phyloP scores from a whole-genome alignment of 2,329 filamentous ascomycete species.

The Penicillium occitanis region DNA sequence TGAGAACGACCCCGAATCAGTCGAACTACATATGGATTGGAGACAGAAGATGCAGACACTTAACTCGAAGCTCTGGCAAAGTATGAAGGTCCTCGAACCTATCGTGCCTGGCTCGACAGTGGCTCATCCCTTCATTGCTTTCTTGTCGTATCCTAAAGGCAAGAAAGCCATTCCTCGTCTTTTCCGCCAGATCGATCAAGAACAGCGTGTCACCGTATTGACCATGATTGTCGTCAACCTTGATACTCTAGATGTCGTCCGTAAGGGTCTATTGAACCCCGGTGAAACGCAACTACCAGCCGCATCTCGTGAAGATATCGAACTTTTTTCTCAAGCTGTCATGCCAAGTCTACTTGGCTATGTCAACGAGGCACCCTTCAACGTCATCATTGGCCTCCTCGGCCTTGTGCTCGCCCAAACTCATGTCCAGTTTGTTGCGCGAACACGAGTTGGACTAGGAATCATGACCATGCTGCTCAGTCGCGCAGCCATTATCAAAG shows the following conservation, averaged over 20 bases:
- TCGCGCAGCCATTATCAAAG: conserved; percentile 88
- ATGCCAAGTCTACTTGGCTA: conserved; percentile 89
- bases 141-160: conserved; percentile 90
- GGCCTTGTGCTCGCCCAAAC: conserved; percentile 78
- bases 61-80: conserved; percentile 78
- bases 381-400: conserved; percentile 86
- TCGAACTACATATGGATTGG: conserved; percentile 78
- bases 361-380: conserved; percentile 84
- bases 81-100: conserved; percentile 89
- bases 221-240: conserved; percentile 95
- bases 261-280: conserved; percentile 70
- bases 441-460: conserved; percentile 82
- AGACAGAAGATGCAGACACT: conserved; percentile 67
- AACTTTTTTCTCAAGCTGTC: conserved; percentile 82
- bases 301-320: conserved; percentile 83
- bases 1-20: conserved; percentile 66
- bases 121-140: conserved; percentile 90
- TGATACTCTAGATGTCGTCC: conserved; percentile 86
- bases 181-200: conserved; percentile 87
- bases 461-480: conserved; percentile 93
- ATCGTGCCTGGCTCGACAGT: conserved; percentile 69
- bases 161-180: conserved; percentile 94
- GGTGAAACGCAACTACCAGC: conserved; percentile 73
- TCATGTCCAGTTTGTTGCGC: conserved; percentile 79
- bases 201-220: conserved; percentile 87